phyloP scores from a whole-genome alignment of 2,329 filamentous ascomycete genomes.

The Aureobasidium namibiae region DNA sequence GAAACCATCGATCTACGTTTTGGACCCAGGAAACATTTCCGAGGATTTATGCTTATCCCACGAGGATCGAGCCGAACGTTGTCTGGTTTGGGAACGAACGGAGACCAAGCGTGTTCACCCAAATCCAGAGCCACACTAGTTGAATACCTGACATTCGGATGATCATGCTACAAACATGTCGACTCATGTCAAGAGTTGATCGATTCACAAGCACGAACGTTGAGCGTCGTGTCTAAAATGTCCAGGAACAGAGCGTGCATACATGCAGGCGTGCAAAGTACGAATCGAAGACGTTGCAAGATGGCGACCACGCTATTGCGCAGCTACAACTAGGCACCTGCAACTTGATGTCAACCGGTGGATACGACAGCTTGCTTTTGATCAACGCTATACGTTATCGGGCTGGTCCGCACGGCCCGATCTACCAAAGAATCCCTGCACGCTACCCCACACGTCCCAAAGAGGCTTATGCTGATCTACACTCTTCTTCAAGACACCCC shows the following conservation, averaged over 20 bases:
- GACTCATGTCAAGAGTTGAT: background rate
- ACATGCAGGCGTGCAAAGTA: background rate
- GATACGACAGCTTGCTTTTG: slow-evolving; percentile 1
- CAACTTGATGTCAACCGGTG: slow-evolving; percentile 1
- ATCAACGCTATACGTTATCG: background rate
- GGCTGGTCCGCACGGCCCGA: slow-evolving; percentile 3
- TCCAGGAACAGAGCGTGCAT: background rate
- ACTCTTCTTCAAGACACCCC: background rate
- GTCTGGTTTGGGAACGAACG: background rate
- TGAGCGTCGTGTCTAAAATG: background rate
- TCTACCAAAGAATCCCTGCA: background rate
- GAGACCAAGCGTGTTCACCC: slow-evolving; percentile 1
- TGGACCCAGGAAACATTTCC: background rate
- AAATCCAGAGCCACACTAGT: background rate
- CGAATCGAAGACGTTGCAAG: background rate
- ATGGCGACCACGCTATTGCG: slow-evolving; percentile 1
- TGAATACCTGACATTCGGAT: background rate
- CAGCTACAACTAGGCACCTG: background rate
- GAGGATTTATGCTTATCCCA: background rate
- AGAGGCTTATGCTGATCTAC: background rate
- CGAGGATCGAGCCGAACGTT: background rate
- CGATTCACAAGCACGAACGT: background rate
- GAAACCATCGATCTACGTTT: slow-evolving; percentile 1
- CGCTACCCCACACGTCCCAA: slow-evolving; percentile 1
- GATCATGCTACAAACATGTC: background rate